Percentiles rank a stretch among this genome's conserved stretches.
Evolutionary conservation across 257 asterid genomes (phyloP).

Genomic region (Ballota nigra): DNA sequence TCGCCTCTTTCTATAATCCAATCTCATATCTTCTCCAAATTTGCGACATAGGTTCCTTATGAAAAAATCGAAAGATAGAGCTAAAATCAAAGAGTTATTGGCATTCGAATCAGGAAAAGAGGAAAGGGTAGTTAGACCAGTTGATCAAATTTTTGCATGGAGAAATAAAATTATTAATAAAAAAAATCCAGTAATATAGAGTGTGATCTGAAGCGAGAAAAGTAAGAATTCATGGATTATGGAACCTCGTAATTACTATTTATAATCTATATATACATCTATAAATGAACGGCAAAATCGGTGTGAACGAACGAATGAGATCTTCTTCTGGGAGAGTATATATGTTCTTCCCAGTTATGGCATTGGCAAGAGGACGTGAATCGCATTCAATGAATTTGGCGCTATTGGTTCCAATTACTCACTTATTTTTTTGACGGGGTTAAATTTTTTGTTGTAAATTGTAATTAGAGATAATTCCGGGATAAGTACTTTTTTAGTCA

Average conservation of each 20-base stretch:
- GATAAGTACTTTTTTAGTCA: too few species aligned
- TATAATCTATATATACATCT: background rate
- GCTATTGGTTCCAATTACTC: background rate
- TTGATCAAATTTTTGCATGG: constrained; percentile 9
- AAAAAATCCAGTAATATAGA: background rate
- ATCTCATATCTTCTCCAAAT: constrained; percentile 28
- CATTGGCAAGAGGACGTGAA: background rate
- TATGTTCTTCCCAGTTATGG: background rate
- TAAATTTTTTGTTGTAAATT: too few species aligned
- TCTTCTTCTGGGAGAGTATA: background rate
- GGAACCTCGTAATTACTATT: too few species aligned
- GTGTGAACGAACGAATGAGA: constrained; percentile 1
- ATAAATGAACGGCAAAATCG: constrained; percentile 9
- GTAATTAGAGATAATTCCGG: too few species aligned
- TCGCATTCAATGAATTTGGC: background rate
- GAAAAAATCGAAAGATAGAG: constrained; percentile 7
- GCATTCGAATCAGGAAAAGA: constrained; percentile 2
- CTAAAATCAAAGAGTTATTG: background rate
- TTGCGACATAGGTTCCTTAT: background rate
- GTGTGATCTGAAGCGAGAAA: constrained; percentile 22
- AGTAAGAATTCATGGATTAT: constrained; percentile 1
- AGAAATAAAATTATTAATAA: background rate
- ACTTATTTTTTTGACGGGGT: too few species aligned
- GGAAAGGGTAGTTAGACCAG: background rate
- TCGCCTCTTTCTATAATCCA: constrained; percentile 36